A percentile compares a stretch with the other conserved stretches of the same genome.
Conservation (phyloP, 225 moss, liverwort and hornwort genomes). For the Pleurozium schreberi region DNA sequence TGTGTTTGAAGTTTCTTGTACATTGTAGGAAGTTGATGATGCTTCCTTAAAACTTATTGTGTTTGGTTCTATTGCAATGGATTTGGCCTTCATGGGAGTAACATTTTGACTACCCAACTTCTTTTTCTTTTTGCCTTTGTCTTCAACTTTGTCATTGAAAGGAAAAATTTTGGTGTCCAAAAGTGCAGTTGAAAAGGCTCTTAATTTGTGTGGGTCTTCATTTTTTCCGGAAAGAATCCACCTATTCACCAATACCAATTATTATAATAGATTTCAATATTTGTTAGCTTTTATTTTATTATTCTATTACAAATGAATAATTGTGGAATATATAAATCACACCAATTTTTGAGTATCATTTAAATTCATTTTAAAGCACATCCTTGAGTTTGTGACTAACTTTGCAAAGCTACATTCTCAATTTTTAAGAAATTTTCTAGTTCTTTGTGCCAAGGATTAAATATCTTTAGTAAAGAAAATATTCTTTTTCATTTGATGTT, state of each 20-base stretch:
- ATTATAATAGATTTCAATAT: neutral
- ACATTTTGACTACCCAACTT: neutral
- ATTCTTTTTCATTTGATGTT: neutral
- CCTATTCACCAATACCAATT: constrained; percentile 3
- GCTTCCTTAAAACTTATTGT: neutral
- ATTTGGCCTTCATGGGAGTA: neutral
- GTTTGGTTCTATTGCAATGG: neutral
- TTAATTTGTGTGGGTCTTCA: constrained; percentile 31
- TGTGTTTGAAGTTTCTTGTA: neutral
- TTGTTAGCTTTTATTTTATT: too few relatives aligned
- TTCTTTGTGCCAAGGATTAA: neutral
- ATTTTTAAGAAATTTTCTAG: neutral
- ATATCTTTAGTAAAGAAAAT: neutral
- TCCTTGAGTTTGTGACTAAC: neutral
- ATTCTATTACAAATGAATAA: too few relatives aligned
- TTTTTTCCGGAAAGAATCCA: constrained; percentile 59
- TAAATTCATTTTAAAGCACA: rapidly evolving
- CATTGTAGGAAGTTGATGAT: neutral
- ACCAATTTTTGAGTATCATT: neutral
- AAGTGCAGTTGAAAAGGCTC: constrained; percentile 21
- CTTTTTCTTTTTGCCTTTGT: constrained; percentile 24
- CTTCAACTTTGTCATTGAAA: constrained; percentile 2
- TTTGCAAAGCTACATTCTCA: neutral
- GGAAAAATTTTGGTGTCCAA: constrained; percentile 20
- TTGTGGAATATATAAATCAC: neutral